Evolutionary conservation across 192 early-diverging fungal genomes (phyloP).

Genomic region (Rhizophagus prolifer): DNA sequence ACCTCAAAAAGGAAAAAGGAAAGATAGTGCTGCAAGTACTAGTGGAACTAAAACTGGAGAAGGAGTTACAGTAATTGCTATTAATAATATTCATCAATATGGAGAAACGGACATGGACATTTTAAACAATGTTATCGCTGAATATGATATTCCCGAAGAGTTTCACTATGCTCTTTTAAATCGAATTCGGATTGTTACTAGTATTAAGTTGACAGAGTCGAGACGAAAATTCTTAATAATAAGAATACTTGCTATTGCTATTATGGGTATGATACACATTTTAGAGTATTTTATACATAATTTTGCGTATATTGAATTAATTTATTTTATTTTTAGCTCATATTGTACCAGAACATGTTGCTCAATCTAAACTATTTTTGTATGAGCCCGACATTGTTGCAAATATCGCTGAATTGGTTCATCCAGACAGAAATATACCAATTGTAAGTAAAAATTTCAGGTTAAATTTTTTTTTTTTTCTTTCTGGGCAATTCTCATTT

Average conservation of each 20-base stretch:
- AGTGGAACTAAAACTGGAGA: constrained; percentile 31
- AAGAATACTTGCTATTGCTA: constrained; percentile 76
- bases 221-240: constrained; percentile 65
- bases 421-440: constrained; percentile 64
- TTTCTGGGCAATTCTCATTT: not conserved
- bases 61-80: constrained; percentile 60
- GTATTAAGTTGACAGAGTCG: constrained; percentile 44
- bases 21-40: constrained; percentile 24
- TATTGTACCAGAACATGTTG: constrained; percentile 59
- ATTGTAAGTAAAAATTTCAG: constrained; percentile 43
- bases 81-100: constrained; percentile 39
- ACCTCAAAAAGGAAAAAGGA: constrained; percentile 16
- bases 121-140: constrained; percentile 58
- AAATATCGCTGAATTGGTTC: constrained; percentile 73
- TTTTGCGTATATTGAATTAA: not conserved
- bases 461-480: not conserved
- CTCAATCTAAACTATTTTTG: constrained; percentile 72
- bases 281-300: not conserved
- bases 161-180: constrained; percentile 80
- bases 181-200: constrained; percentile 73
- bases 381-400: constrained; percentile 88
- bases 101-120: constrained; percentile 53
- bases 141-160: constrained; percentile 68
- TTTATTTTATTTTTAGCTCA: constrained; percentile 43
- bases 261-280: constrained; percentile 59